A percentile compares a stretch with the other conserved stretches of the same genome.
Evolutionary conservation across 352 stramenopile species (phyloP).

Genomic region (Phytophthora pisi): DNA sequence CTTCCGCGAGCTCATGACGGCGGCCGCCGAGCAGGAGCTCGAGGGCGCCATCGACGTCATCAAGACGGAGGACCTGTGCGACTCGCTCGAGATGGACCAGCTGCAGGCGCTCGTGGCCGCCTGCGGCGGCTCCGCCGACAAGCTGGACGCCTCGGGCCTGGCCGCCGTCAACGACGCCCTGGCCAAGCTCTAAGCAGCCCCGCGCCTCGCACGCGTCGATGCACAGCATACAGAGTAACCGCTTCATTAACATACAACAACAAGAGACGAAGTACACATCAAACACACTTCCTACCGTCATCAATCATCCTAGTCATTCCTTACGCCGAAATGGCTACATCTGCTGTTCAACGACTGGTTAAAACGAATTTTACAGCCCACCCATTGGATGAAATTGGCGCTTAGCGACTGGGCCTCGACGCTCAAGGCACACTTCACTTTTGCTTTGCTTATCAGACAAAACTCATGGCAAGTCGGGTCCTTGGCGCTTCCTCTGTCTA

Average conservation of each 20-base stretch:
- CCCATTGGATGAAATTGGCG: not conserved
- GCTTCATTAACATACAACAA: slow-evolving; percentile 32
- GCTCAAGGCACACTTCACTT: not conserved
- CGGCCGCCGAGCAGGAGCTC: slow-evolving; percentile 60
- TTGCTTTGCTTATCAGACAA: too few relatives aligned
- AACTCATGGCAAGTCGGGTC: slow-evolving; percentile 13
- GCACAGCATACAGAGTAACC: not conserved
- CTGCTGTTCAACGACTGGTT: not conserved
- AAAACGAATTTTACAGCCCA: not conserved
- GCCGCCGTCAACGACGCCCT: slow-evolving; percentile 54
- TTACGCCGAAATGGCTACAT: not conserved
- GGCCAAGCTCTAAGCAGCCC: slow-evolving; percentile 45
- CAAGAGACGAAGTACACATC: slow-evolving; percentile 8
- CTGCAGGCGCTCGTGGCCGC: slow-evolving; percentile 71
- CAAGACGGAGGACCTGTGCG: slow-evolving; percentile 81
- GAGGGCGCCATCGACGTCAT: slow-evolving; percentile 67
- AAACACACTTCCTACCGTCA: not conserved
- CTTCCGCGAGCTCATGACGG: slow-evolving; percentile 81
- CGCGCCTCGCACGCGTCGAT: not conserved
- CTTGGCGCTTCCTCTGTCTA: not conserved
- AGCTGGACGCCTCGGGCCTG: slow-evolving; percentile 61
- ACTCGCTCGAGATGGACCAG: slow-evolving; percentile 71
- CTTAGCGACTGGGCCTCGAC: not conserved
- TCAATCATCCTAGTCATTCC: not conserved
- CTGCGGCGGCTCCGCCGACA: slow-evolving; percentile 54